Evolutionary conservation across 306 rosid genomes (phyloP).

Genomic region (Medicago truncatula): MtrunA17r5.0-ANR NC_053049.1:1173001-1173500

Average conservation of each 20-base stretch:
- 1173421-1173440: conserved; percentile 46
- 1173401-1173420: conserved; percentile 46
- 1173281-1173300: too few species aligned
- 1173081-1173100: conserved; percentile 29
- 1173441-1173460: conserved; percentile 46
- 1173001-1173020: conserved; percentile 24
- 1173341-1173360: conserved; percentile 23
- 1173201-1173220: too few species aligned
- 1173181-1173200: too few species aligned
- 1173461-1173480: conserved; percentile 39
- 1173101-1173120: conserved; percentile 12
- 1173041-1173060: conserved; percentile 8
- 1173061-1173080: conserved; percentile 1
- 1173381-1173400: conserved; percentile 53
- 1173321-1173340: background rate
- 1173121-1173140: conserved; percentile 31
- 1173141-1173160: background rate
- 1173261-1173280: too few species aligned
- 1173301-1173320: too few species aligned
- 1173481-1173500: conserved; percentile 44
- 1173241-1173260: too few species aligned
- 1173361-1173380: conserved; percentile 23
- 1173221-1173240: too few species aligned
- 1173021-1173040: conserved; percentile 14
- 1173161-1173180: too few species aligned